These are phyloP conservation scores for Colletotrichum sp. DNA, from an alignment of 2,329 filamentous ascomycete species.

Conservation along the genomic window DNA sequence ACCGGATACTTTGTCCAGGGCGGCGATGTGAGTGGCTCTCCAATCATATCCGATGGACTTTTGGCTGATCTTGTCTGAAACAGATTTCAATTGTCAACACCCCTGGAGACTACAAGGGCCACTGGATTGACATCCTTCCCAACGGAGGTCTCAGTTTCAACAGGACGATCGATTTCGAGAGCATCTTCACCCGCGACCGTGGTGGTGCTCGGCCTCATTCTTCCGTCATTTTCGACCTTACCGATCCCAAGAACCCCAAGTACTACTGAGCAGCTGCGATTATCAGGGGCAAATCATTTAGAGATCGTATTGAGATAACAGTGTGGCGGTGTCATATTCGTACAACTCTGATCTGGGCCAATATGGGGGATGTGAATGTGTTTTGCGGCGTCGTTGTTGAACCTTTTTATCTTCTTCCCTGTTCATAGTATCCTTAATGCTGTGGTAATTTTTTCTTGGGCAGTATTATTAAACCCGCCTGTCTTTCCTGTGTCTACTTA, in stretches of 20 bases:
- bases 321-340: not conserved
- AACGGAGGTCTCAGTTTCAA: slow-evolving; percentile 51
- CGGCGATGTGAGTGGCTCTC: slow-evolving; percentile 45
- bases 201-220: slow-evolving; percentile 65
- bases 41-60: not conserved
- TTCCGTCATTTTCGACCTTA: slow-evolving; percentile 60
- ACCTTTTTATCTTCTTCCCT: not conserved
- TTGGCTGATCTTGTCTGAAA: not conserved
- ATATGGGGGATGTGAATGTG: not conserved
- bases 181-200: slow-evolving; percentile 53
- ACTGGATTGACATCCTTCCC: slow-evolving; percentile 63
- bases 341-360: not conserved
- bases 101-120: slow-evolving; percentile 65
- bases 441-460: no score
- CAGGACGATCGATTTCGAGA: slow-evolving; percentile 55
- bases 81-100: slow-evolving; percentile 64
- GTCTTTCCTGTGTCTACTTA: not conserved
- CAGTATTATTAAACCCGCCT: not conserved
- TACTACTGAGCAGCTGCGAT: not conserved
- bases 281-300: no score
- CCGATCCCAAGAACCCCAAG: slow-evolving; percentile 49
- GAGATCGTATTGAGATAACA: no score
- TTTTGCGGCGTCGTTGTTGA: not conserved
- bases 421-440: not conserved
- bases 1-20: slow-evolving; percentile 72